Evolutionary conservation across 2,329 filamentous ascomycete genomes (phyloP).

Genomic region (Xylaria sp.): DNA sequence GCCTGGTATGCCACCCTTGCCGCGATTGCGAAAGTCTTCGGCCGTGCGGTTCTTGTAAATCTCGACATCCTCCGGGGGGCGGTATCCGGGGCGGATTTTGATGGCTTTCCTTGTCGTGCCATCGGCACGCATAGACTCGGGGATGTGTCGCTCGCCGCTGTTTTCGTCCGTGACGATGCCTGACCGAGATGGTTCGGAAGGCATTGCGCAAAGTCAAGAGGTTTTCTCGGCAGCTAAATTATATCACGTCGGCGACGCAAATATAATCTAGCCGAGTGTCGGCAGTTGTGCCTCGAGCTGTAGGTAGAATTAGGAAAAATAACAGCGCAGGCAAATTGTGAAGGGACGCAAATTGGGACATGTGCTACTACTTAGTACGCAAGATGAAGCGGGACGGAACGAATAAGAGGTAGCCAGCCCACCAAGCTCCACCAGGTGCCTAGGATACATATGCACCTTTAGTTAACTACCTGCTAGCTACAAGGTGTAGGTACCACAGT

Average conservation of each 20-base stretch:
- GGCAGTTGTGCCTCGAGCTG: conserved; percentile 12
- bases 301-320: conserved; percentile 2
- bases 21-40: conserved; percentile 83
- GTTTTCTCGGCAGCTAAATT: conserved; percentile 3
- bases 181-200: conserved; percentile 66
- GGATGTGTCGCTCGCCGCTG: conserved; percentile 88
- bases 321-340: conserved; percentile 5
- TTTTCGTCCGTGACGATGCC: conserved; percentile 81
- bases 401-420: conserved; percentile 3
- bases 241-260: conserved; percentile 3
- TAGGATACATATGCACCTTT: background rate
- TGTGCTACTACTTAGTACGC: too few species aligned
- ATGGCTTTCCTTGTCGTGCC: conserved; percentile 95
- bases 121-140: conserved; percentile 85
- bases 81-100: conserved; percentile 91
- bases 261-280: conserved; percentile 10
- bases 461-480: too few species aligned
- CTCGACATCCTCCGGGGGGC: conserved; percentile 93
- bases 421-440: conserved; percentile 4
- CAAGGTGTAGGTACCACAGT: too few species aligned
- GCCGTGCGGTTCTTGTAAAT: conserved; percentile 94
- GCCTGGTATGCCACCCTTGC: conserved; percentile 77
- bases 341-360: conserved; percentile 4
- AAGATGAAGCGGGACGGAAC: conserved; percentile 22
- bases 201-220: conserved; percentile 49